These are phyloP conservation scores for Ascomycota sp. DNA, from an alignment of 2,329 filamentous ascomycete genomes.

Conservation along the genomic window DNA sequence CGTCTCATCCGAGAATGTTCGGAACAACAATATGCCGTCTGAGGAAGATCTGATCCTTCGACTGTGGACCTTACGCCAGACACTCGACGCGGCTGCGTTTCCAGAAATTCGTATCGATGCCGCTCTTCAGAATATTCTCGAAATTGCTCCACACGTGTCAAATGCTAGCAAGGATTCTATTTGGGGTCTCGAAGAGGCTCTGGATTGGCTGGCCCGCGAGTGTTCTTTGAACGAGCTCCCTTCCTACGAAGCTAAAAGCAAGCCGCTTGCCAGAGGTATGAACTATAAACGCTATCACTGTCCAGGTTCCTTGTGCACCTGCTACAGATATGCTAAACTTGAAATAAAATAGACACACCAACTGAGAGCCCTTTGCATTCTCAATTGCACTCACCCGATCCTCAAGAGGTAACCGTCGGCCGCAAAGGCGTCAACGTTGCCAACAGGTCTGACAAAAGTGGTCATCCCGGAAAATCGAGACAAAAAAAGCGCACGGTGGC, in stretches of 20 bases:
- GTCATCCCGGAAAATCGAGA: conserved; percentile 5
- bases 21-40: conserved; percentile 30
- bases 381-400: conserved; percentile 26
- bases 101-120: conserved; percentile 39
- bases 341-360: conserved; percentile 19
- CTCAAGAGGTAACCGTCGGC: conserved; percentile 8
- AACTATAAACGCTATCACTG: background rate
- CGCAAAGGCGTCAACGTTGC: conserved; percentile 14
- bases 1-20: conserved; percentile 21
- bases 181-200: conserved; percentile 71
- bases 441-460: conserved; percentile 5
- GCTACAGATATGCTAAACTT: background rate
- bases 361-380: conserved; percentile 28
- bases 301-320: background rate
- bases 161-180: conserved; percentile 40
- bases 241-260: conserved; percentile 36
- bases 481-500: conserved; percentile 24
- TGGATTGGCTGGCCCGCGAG: conserved; percentile 80
- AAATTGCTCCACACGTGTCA: conserved; percentile 42
- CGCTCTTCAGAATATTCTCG: conserved; percentile 44
- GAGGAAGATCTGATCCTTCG: conserved; percentile 65
- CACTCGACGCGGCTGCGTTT: conserved; percentile 50
- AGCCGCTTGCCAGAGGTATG: conserved; percentile 17
- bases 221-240: conserved; percentile 49
- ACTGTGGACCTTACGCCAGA: conserved; percentile 68